phyloP scores from a whole-genome alignment of 2,329 filamentous ascomycete species.

The Cladosporium phlei region DNA sequence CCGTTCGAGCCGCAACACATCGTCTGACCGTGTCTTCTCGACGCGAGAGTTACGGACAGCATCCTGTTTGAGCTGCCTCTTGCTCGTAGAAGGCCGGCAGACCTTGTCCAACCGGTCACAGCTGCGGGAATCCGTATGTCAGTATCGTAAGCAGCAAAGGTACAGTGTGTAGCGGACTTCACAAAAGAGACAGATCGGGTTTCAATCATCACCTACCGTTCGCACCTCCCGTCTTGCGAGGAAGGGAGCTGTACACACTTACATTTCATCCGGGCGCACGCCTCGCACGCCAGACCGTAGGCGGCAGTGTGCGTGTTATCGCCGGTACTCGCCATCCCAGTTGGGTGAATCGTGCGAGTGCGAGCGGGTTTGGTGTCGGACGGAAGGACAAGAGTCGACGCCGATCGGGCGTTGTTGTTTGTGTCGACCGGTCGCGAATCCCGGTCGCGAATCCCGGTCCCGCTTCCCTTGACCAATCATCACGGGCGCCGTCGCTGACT shows the following conservation, averaged over 20 bases:
- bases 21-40: background rate
- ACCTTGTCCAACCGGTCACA: constrained; percentile 4
- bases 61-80: background rate
- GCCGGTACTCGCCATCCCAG: background rate
- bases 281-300: constrained; percentile 12
- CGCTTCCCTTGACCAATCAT: too few relatives aligned
- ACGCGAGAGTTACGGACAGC: background rate
- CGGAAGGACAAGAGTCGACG: constrained; percentile 2
- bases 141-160: background rate
- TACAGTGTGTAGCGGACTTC: too few relatives aligned
- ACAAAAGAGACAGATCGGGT: background rate
- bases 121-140: background rate
- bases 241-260: constrained; percentile 1
- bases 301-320: background rate
- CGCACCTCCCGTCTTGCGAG: background rate
- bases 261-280: constrained; percentile 6
- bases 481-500: too few relatives aligned
- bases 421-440: too few relatives aligned
- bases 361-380: background rate
- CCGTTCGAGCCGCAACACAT: constrained; percentile 1
- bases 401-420: too few relatives aligned
- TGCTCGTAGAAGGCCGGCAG: constrained; percentile 8
- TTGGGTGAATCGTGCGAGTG: background rate
- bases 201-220: constrained; percentile 3
- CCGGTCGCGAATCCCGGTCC: constrained; percentile 1